A percentile compares a stretch with the other conserved stretches of the same genome.
Evolutionary conservation across 2,329 filamentous ascomycete species (phyloP).

Genomic region (Graphiopsis chlorocephala): DNA sequence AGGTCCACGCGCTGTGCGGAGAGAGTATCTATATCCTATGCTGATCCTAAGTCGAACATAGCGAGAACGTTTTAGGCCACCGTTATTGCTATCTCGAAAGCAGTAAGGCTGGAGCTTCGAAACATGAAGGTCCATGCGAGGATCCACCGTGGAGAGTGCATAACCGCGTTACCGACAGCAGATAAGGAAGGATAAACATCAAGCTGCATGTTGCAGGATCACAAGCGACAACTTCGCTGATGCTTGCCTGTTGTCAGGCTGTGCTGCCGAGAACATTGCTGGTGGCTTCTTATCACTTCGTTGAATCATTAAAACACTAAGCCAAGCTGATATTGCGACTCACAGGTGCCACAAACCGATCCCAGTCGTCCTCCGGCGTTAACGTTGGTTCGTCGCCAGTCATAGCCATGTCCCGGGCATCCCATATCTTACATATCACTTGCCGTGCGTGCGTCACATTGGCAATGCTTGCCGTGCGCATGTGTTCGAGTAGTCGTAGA

Average conservation of each 20-base stretch:
- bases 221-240: background rate
- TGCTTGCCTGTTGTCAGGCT: background rate
- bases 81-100: background rate
- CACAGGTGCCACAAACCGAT: slow-evolving; percentile 42
- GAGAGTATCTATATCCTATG: background rate
- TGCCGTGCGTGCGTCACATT: slow-evolving; percentile 47
- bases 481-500: slow-evolving; percentile 39
- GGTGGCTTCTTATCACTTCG: background rate
- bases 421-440: slow-evolving; percentile 50
- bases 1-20: slow-evolving; percentile 15
- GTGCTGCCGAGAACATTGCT: background rate
- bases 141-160: background rate
- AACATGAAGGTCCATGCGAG: slow-evolving; percentile 8
- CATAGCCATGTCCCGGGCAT: slow-evolving; percentile 40
- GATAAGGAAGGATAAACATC: background rate
- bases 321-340: slow-evolving; percentile 44
- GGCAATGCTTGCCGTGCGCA: slow-evolving; percentile 40
- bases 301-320: slow-evolving; percentile 20
- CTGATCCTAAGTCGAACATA: background rate
- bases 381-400: background rate
- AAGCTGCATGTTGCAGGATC: background rate
- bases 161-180: slow-evolving; percentile 1
- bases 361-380: slow-evolving; percentile 40
- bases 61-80: background rate
- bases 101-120: background rate